phyloP scores from a whole-genome alignment of 805 yeast genomes.

The Candida germanica region DNA sequence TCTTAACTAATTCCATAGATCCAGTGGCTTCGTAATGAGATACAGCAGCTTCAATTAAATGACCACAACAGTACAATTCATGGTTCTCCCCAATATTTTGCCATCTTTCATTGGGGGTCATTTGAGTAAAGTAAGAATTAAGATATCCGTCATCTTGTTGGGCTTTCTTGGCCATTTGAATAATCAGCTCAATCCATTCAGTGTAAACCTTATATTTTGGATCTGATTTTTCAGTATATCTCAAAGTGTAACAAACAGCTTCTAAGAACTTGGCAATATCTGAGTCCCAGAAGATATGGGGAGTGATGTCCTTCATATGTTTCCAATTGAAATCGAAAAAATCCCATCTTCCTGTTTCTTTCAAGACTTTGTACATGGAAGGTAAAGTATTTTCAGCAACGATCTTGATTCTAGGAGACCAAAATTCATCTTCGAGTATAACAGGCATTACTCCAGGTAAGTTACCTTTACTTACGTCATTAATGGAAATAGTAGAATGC shows the following conservation, averaged over 20 bases:
- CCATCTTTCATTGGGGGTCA: slow-evolving; percentile 25
- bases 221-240: slow-evolving; percentile 12
- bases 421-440: slow-evolving; percentile 12
- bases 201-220: slow-evolving; percentile 7
- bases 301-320: slow-evolving; percentile 10
- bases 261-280: slow-evolving; percentile 22
- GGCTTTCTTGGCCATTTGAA: slow-evolving; percentile 16
- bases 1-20: slow-evolving; percentile 13
- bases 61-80: slow-evolving; percentile 19
- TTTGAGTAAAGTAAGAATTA: slow-evolving; percentile 18
- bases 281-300: slow-evolving; percentile 23
- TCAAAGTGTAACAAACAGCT: slow-evolving; percentile 17
- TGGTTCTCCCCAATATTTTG: slow-evolving; percentile 18
- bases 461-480: background rate
- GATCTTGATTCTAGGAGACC: slow-evolving; percentile 14
- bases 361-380: slow-evolving; percentile 15
- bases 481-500: background rate
- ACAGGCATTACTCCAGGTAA: background rate
- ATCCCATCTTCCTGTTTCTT: slow-evolving; percentile 20
- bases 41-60: slow-evolving; percentile 21
- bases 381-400: slow-evolving; percentile 17
- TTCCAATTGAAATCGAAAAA: slow-evolving; percentile 14
- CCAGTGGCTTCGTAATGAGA: slow-evolving; percentile 18
- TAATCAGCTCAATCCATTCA: slow-evolving; percentile 17
- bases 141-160: slow-evolving; percentile 23